phyloP scores from a whole-genome alignment of 257 asterid species.

The Solanum habrochaites region DNA sequence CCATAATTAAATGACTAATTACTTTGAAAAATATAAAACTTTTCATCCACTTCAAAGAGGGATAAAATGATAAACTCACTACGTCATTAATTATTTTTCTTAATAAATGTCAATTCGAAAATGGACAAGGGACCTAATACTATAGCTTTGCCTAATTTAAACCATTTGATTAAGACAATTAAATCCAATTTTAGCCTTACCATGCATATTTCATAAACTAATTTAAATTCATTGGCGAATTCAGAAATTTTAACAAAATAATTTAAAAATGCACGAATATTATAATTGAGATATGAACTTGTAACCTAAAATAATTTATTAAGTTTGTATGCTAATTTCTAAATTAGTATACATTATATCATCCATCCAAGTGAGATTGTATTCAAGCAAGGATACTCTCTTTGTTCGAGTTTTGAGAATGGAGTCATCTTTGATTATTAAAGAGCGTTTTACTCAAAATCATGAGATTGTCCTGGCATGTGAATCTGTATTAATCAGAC shows the following conservation, averaged over 20 bases:
- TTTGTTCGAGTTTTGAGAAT: background rate
- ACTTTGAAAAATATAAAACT: no score
- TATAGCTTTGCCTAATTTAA: background rate
- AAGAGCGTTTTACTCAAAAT: rapidly evolving
- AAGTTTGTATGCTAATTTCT: background rate
- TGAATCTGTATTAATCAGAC: background rate
- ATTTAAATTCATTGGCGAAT: background rate
- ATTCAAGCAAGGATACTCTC: background rate
- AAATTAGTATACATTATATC: background rate
- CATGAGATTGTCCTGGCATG: rapidly evolving
- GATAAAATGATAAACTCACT: no score
- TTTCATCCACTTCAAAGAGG: no score
- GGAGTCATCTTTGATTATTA: background rate
- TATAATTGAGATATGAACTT: background rate
- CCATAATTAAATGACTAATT: no score
- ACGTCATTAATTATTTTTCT: no score
- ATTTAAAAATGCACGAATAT: background rate
- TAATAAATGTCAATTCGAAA: no score
- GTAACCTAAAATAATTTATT: background rate
- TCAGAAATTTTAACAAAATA: background rate
- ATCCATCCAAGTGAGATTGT: background rate
- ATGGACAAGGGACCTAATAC: background rate
- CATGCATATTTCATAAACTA: background rate
- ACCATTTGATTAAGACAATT: constrained; percentile 2
- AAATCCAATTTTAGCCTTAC: constrained; percentile 5